These are phyloP conservation scores for Ceratocystis huliohia DNA, from an alignment of 2,329 filamentous ascomycete species.

Conservation along the genomic window DNA sequence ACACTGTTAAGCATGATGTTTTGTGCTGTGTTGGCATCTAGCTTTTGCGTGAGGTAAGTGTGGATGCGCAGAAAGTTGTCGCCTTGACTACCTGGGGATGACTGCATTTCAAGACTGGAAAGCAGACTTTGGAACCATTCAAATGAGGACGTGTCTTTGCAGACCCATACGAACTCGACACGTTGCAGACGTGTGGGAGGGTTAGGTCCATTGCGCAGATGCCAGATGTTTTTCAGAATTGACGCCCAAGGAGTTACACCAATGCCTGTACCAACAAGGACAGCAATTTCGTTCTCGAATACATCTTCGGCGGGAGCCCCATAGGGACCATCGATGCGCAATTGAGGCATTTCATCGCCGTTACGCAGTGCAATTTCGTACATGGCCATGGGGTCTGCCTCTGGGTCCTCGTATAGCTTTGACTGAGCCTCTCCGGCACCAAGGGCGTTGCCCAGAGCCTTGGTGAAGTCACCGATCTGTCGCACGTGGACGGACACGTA, in stretches of 20 bases:
- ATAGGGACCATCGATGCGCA: constrained; percentile 78
- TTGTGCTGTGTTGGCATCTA: constrained; percentile 70
- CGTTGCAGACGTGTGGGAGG: constrained; percentile 66
- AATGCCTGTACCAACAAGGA: constrained; percentile 66
- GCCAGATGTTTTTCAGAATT: constrained; percentile 84
- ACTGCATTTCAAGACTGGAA: constrained; percentile 68
- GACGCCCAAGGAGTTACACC: constrained; percentile 65
- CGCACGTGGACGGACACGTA: constrained; percentile 79
- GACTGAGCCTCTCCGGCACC: constrained; percentile 67
- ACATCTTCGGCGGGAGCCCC: constrained; percentile 88
- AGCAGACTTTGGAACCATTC: constrained; percentile 88
- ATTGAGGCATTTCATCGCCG: constrained; percentile 66
- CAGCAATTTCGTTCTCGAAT: constrained; percentile 68
- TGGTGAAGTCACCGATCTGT: constrained; percentile 81
- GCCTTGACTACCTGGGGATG: constrained; percentile 45
- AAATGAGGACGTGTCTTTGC: constrained; percentile 75
- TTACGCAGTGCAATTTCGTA: constrained; percentile 81
- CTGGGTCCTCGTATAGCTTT: constrained; percentile 59
- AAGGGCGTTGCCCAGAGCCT: constrained; percentile 64
- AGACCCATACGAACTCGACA: constrained; percentile 90
- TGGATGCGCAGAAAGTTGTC: constrained; percentile 78
- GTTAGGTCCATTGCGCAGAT: constrained; percentile 67
- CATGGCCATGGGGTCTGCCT: constrained; percentile 69
- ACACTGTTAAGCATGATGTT: constrained; percentile 86
- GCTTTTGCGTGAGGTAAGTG: constrained; percentile 75